Evolutionary conservation across 257 asterid species (phyloP), one percentile per base, ranked within the genome.

Genomic region (Dorcoceras hygrometricum): DNA sequence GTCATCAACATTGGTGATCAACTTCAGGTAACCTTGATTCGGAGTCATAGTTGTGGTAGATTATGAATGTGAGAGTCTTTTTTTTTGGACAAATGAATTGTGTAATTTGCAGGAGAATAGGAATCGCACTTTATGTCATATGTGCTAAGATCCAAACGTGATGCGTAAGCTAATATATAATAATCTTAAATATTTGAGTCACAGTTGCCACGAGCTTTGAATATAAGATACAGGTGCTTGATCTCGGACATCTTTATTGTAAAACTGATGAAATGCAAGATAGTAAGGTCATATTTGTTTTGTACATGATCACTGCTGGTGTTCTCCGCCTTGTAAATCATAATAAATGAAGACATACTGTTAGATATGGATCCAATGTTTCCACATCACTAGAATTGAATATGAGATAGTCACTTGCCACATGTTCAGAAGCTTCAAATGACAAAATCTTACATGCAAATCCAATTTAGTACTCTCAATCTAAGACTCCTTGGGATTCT

Each of bases 1-100:
- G 95, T 92, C 59, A 54, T 92, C 55, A 92, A 92, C 78, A 77
- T 92, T 3, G 98, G 95, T 1, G 98, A 92, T 75, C 97, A 92
- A 63, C 29, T 92, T 29, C 93, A 92, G 98, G 98, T 89, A 76
- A 46, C 20, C 24, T 19, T 23, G 16, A 0, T 60, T 32, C n/a
- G 9, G 23, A 57, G 8, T 23, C 46, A 39, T 46, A 20, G 20
- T 7, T 20, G 59, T 29, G 2, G 34, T 50, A 43, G 34, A 27
- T 2, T 55, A 29, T 12, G 23, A 60, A 59, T 32, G 29, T 31
- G 23, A 26, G 55, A 71, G 22, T 28, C 10, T 0, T 25, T 0
- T 25, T 10, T 14, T 56, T 36, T 16, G 68, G 43, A 56, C 59
- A 32, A 68, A 25, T 26, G n/a, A 29, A 32, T 56, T 55, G 39